Evolutionary conservation across 768 basidiomycete species (phyloP).

Genomic region (Mycena vulgaris): DNA sequence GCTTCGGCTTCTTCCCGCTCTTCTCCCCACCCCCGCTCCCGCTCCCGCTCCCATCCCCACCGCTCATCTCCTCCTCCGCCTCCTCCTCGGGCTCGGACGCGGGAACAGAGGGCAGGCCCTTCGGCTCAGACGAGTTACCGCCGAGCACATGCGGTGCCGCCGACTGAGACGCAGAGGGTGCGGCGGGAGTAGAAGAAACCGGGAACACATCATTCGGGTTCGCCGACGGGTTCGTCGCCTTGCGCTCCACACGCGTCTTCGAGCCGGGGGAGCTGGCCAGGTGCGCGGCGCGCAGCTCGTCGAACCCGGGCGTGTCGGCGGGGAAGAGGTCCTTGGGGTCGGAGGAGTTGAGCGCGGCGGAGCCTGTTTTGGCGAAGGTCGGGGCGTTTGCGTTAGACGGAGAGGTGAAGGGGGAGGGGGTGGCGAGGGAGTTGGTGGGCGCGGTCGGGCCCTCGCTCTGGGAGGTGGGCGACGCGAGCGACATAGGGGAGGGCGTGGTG

Average conservation of each 20-base stretch:
- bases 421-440: neutral
- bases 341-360: too few relatives aligned
- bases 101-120: neutral
- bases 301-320: too few relatives aligned
- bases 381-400: too few relatives aligned
- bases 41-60: neutral
- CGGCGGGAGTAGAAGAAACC: too few relatives aligned
- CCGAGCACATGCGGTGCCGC: neutral
- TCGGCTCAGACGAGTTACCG: slow-evolving; percentile 3
- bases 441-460: neutral
- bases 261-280: too few relatives aligned
- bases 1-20: slow-evolving; percentile 9
- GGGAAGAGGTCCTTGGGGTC: too few relatives aligned
- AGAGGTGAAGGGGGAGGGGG: neutral
- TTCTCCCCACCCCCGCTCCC: neutral
- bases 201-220: too few relatives aligned
- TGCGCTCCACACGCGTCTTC: too few relatives aligned
- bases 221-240: too few relatives aligned
- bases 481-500: neutral
- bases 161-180: too few relatives aligned
- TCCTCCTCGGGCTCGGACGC: neutral
- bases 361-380: too few relatives aligned
- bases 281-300: too few relatives aligned
- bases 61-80: neutral
- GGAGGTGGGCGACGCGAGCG: neutral